phyloP scores from a whole-genome alignment of 2,329 filamentous ascomycete species.

The Monosporascus sp. region DNA sequence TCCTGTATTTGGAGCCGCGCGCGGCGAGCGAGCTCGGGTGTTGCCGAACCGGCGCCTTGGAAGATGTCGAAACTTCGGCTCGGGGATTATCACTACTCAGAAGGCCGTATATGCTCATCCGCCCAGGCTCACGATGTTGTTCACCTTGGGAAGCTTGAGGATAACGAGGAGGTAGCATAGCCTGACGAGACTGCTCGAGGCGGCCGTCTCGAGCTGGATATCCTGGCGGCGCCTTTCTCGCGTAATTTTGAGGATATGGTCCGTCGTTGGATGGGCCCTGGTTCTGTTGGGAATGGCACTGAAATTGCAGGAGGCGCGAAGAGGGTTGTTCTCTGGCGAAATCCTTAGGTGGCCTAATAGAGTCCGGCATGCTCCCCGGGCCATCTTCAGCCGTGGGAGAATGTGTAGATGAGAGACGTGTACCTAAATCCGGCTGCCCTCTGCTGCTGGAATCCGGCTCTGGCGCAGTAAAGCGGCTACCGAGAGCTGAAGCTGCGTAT shows the following conservation, averaged over 20 bases:
- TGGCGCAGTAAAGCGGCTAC: conserved; percentile 1
- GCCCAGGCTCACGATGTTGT: conserved; percentile 16
- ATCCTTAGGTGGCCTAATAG: conserved; percentile 10
- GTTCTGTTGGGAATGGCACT: conserved; percentile 9
- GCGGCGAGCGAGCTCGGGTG: conserved; percentile 8
- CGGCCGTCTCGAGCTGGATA: conserved; percentile 13
- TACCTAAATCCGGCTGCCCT: conserved; percentile 9
- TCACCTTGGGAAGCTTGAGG: conserved; percentile 18
- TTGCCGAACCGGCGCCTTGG: conserved; percentile 15
- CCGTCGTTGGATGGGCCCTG: conserved; percentile 10
- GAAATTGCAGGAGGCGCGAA: conserved; percentile 10
- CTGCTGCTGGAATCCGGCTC: conserved; percentile 3
- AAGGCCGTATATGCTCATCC: conserved; percentile 27
- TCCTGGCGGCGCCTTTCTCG: conserved; percentile 11
- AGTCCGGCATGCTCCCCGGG: conserved; percentile 16
- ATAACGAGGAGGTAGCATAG: conserved; percentile 12
- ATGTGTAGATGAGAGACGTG: conserved; percentile 14
- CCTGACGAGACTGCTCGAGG: conserved; percentile 11
- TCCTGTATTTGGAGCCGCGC: conserved; percentile 32
- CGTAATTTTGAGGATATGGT: conserved; percentile 12
- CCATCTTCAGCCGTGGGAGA: conserved; percentile 15
- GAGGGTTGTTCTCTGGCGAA: conserved; percentile 11
- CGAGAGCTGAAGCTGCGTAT: conserved; percentile 15
- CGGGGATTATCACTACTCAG: conserved; percentile 19
- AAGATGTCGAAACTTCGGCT: conserved; percentile 8